phyloP scores from a whole-genome alignment of 192 early-diverging fungal species.

The Obelidium mucronatum region DNA sequence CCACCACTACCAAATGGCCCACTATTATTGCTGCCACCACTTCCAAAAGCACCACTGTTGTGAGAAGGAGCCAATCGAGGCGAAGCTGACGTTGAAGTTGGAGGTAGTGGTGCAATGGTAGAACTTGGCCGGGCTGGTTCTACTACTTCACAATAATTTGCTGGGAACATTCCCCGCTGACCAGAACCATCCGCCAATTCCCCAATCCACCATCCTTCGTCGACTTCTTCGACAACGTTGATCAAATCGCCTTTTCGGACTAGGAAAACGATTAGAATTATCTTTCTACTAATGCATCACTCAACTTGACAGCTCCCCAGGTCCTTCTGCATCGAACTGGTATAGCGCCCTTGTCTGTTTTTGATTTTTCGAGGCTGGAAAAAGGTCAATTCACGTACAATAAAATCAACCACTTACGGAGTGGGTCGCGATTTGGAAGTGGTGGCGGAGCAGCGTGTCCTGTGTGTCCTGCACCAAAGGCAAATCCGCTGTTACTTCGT shows the following conservation, averaged over 20 bases:
- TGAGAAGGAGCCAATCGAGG: neutral
- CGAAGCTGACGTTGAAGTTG: conserved; percentile 7
- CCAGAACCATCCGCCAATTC: conserved; percentile 74
- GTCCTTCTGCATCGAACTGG: conserved; percentile 81
- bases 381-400: too few relatives aligned
- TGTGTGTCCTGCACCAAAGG: neutral
- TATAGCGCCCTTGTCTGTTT: conserved; percentile 78
- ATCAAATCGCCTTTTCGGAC: conserved; percentile 89
- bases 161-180: conserved; percentile 88
- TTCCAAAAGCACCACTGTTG: neutral
- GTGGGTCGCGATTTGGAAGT: conserved; percentile 28
- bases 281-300: conserved; percentile 8
- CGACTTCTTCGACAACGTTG: conserved; percentile 82
- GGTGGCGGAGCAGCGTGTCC: conserved; percentile 27
- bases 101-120: neutral
- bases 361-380: too few relatives aligned
- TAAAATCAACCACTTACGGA: neutral
- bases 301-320: conserved; percentile 75
- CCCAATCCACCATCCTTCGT: conserved; percentile 96
- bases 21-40: neutral
- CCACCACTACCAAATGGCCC: neutral
- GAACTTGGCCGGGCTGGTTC: conserved; percentile 7
- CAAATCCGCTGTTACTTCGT: conserved; percentile 11
- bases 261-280: neutral
- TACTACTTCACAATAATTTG: conserved; percentile 81